Percentiles rank a stretch among this genome's conserved stretches.
Conservation (phyloP, 495 filamentous ascomycete genomes). For the Baudoinia panamericana region DNA sequence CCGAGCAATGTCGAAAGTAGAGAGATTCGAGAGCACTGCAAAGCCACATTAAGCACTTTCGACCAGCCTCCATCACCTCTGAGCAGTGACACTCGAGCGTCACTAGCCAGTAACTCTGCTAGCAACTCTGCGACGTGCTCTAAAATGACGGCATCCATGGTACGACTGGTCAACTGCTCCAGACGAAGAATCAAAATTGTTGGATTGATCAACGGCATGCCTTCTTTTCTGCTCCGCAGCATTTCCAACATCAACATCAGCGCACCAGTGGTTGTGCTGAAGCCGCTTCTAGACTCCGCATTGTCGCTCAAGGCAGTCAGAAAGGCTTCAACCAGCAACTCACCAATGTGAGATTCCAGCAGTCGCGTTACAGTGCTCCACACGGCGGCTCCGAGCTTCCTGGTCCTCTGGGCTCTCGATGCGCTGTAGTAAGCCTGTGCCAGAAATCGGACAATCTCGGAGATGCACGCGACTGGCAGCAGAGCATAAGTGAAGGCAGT, state of each 20-base stretch:
- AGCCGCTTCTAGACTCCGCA: neutral
- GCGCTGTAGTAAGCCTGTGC: slow-evolving; percentile 43
- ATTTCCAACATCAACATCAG: slow-evolving; percentile 22
- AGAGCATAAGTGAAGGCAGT: slow-evolving; percentile 60
- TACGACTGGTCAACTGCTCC: slow-evolving; percentile 32
- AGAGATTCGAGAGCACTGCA: too few relatives aligned
- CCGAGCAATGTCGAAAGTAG: too few relatives aligned
- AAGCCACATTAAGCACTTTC: slow-evolving; percentile 40
- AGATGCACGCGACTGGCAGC: slow-evolving; percentile 3
- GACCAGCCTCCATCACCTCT: slow-evolving; percentile 28
- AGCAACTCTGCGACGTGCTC: slow-evolving; percentile 39
- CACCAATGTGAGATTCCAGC: slow-evolving; percentile 65
- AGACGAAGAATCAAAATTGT: slow-evolving; percentile 1
- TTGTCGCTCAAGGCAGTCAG: slow-evolving; percentile 15
- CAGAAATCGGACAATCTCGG: neutral
- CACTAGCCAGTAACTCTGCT: slow-evolving; percentile 30
- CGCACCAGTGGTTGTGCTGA: slow-evolving; percentile 17
- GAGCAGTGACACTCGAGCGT: slow-evolving; percentile 39
- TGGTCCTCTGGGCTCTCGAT: slow-evolving; percentile 51
- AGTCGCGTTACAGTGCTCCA: slow-evolving; percentile 68
- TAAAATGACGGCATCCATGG: slow-evolving; percentile 37
- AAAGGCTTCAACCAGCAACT: slow-evolving; percentile 25
- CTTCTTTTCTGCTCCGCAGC: slow-evolving; percentile 13
- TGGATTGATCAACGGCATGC: slow-evolving; percentile 1
- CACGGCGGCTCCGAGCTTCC: slow-evolving; percentile 51